Percentiles rank a stretch among this genome's conserved stretches.
Evolutionary conservation across 2,329 filamentous ascomycete genomes (phyloP).

Genomic region (Fusarium nisikadoi): DNA sequence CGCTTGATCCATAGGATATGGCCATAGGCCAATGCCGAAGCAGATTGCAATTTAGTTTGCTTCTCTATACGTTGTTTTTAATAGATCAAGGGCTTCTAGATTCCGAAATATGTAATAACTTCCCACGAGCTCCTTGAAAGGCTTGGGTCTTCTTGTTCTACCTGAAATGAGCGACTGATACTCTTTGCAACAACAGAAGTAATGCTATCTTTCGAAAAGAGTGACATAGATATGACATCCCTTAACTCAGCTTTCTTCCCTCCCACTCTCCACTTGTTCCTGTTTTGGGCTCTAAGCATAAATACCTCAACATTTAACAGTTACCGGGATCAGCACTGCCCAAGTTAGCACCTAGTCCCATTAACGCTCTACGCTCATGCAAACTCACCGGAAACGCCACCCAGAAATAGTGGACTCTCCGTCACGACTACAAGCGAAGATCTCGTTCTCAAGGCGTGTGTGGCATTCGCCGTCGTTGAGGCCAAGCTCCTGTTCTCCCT

Average conservation of each 20-base stretch:
- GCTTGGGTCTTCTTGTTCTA: neutral
- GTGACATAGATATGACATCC: neutral
- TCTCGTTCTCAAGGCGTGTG: neutral
- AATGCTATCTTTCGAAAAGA: neutral
- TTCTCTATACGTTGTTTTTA: fast-evolving
- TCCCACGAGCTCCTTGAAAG: too few relatives aligned
- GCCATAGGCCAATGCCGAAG: too few relatives aligned
- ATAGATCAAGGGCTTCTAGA: neutral
- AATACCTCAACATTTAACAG: neutral
- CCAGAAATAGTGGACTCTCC: neutral
- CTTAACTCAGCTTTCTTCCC: fast-evolving
- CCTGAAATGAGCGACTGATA: neutral
- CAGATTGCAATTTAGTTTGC: neutral
- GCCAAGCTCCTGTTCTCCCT: neutral
- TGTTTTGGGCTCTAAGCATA: neutral
- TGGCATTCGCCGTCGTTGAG: neutral
- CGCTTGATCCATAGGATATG: neutral
- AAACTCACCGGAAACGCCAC: neutral
- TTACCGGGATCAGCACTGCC: neutral
- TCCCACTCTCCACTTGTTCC: neutral
- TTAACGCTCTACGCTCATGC: fast-evolving
- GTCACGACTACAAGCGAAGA: neutral
- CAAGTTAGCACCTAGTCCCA: neutral
- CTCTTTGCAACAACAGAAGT: fast-evolving
- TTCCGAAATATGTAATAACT: too few relatives aligned